Evolutionary conservation across 768 basidiomycete species (phyloP), one percentile per base, ranked within the genome.

Genomic region (Nidularia pulvinata): DNA sequence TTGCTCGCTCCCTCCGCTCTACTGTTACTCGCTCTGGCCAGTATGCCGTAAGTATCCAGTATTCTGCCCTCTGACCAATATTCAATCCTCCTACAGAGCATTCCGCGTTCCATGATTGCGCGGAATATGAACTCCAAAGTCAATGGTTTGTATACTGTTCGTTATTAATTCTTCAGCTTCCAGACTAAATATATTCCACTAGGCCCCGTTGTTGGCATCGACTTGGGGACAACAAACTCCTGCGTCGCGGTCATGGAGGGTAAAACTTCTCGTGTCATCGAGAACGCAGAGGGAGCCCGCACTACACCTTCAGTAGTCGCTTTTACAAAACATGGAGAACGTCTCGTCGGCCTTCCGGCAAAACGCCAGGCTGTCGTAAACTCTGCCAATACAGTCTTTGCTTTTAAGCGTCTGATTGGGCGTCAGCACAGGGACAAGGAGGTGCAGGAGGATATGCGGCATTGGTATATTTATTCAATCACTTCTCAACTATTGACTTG

Each of bases 261-360:
- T 61, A 88, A 96, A 77, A 89, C 87, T 35, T 85, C 95, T 48
- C 89, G 92, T 60, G 96, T 98, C 58, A 89, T 99, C 61, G 97
- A 98, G 76, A 98, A 98, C 78, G 78, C 95, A 5, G 96, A 98
- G 78, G 96, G 97, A 78, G 91, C 91, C 53, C 87, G 97, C 60
- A 98, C 97, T 57, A 99, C 97, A 13, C 97, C 97, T 2, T 99
- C 97, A 37, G 94, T 98, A 52, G 93, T 98, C 60, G 96, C 96
- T 37, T 99, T 99, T 81, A 94, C 97, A 52, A 97, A 98, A 72
- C 95, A 98, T 63, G 94, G 93, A 53, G 97, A 99, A 70, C 93
- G 96, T 54, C 79, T 95, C 33, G 87, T 95, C 52, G 94, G 94
- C 70, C 83, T 93, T 32, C 93, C 94, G 25, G 94, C 94, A 5